Evolutionary conservation across 2,329 filamentous ascomycete genomes (phyloP).

Genomic region (Aspergillus sp.): DNA sequence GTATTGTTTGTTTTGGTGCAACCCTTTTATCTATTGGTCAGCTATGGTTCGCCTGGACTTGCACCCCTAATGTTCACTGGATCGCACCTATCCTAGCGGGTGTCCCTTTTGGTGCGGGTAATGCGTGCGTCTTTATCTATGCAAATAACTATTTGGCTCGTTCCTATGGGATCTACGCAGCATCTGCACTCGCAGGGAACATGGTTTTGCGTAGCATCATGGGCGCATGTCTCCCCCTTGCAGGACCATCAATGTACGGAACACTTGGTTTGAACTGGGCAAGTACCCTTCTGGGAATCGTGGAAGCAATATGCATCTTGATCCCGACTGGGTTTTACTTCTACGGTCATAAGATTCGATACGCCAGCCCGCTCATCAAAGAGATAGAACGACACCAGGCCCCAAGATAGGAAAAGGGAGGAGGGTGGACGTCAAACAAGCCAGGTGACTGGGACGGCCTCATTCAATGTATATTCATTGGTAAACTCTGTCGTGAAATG

Average conservation of each 20-base stretch:
- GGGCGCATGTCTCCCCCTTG: slow-evolving; percentile 65
- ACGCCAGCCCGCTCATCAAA: slow-evolving; percentile 33
- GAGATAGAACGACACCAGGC: too few relatives aligned
- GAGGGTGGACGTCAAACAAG: too few relatives aligned
- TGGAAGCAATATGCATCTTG: slow-evolving; percentile 65
- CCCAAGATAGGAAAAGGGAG: too few relatives aligned
- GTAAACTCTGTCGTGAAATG: too few relatives aligned
- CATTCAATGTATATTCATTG: too few relatives aligned
- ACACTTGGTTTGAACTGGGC: slow-evolving; percentile 67
- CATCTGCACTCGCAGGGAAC: slow-evolving; percentile 70
- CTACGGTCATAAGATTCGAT: slow-evolving; percentile 48
- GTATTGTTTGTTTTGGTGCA: slow-evolving; percentile 69
- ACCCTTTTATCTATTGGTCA: slow-evolving; percentile 66
- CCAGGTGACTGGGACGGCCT: too few relatives aligned
- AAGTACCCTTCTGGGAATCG: slow-evolving; percentile 62
- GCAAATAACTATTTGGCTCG: slow-evolving; percentile 68
- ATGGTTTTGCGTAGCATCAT: slow-evolving; percentile 62
- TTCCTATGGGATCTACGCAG: slow-evolving; percentile 70
- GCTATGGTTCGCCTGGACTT: slow-evolving; percentile 79
- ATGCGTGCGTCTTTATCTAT: slow-evolving; percentile 71
- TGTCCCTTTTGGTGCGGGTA: slow-evolving; percentile 71
- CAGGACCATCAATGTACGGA: slow-evolving; percentile 63
- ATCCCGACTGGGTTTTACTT: slow-evolving; percentile 69
- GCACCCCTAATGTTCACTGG: slow-evolving; percentile 70
- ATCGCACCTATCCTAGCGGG: slow-evolving; percentile 68